Conservation (phyloP, 139 green algal species). For the Trebouxia sp. region DNA sequence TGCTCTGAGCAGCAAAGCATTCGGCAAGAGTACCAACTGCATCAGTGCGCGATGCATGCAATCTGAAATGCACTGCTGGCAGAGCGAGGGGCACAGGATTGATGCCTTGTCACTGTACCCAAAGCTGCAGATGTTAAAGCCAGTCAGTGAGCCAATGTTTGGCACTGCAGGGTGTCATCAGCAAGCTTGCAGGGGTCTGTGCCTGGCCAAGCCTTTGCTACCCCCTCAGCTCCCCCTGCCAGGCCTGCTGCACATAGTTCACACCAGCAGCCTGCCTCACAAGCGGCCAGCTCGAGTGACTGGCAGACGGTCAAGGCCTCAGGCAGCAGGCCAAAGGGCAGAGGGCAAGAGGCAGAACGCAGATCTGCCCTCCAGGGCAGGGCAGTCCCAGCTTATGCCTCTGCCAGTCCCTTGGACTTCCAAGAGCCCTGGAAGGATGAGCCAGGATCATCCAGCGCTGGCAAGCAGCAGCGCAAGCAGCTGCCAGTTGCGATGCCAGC, state of each 20-base stretch:
- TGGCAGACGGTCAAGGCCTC: slow-evolving; percentile 16
- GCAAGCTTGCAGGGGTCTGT: too few species aligned
- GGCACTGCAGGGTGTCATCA: too few species aligned
- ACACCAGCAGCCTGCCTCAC: neutral
- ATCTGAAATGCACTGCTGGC: too few species aligned
- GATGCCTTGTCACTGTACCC: too few species aligned
- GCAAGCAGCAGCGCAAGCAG: neutral
- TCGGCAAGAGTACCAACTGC: too few species aligned
- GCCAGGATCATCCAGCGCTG: neutral
- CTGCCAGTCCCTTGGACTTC: slow-evolving; percentile 3
- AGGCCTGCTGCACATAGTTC: neutral
- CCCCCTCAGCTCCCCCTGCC: neutral
- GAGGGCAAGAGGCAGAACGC: neutral
- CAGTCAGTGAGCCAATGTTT: too few species aligned
- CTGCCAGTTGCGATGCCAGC: neutral
- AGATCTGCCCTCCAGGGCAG: neutral
- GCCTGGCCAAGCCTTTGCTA: neutral
- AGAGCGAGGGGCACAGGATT: too few species aligned
- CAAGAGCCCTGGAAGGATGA: slow-evolving; percentile 17
- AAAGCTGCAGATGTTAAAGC: too few species aligned
- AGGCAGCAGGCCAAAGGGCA: neutral
- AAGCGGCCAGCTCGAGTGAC: neutral
- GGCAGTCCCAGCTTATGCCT: neutral
- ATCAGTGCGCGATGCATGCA: too few species aligned
- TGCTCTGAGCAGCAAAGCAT: too few species aligned